Evolutionary conservation across 345 rosid species (phyloP), one percentile per base, ranked within the genome.

Genomic region (Nephelium lappaceum): DNA sequence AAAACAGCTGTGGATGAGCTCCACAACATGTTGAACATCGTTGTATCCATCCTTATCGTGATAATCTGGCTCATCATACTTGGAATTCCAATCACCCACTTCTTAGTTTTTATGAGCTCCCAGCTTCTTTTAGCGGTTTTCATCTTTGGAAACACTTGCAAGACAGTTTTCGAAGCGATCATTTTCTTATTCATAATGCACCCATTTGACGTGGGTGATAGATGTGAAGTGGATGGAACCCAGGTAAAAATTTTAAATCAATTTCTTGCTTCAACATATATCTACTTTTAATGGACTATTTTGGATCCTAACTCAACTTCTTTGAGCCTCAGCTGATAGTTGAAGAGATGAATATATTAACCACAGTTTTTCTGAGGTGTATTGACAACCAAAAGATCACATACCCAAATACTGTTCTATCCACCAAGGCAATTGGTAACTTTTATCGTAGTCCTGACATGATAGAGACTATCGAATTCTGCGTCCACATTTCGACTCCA

Each of bases 311-410:
- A 62, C 62, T 7, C 41, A 36, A 31, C 45, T 61, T 73, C 6
- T 27, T 80, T 70, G 75, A 38, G 61, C 49, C 38, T 65, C 86
- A 89, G 91, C 77, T 87, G 87, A 63, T 55, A 11, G 93, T 87
- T 1, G 87, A 87, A 71, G 93, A 89, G 77, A 89, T 89, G 90
- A 86, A 88, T 65, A 87, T 89, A 81, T 81, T 88, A 69, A 86
- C 86, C 5, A 89, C 89, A 10, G 85, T 88, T 58, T 89, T 88
- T 39, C 67, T 85, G 36, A 79, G 85, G 79, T 15, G 38, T 60
- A 8, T n/a, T 39, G 85, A 88, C 55, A 75, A 88, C 77, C 89
- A 86, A 62, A 85, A 89, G 83, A 81, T 89, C 43, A 76, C 65
- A 16, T 85, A 85, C 74, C 91, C 90, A 18, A 88, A 89, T 65